Percentiles rank a stretch among this genome's conserved stretches.
Conservation (phyloP, 116 monocot species). For the Trichopus zeylanicus region DNA sequence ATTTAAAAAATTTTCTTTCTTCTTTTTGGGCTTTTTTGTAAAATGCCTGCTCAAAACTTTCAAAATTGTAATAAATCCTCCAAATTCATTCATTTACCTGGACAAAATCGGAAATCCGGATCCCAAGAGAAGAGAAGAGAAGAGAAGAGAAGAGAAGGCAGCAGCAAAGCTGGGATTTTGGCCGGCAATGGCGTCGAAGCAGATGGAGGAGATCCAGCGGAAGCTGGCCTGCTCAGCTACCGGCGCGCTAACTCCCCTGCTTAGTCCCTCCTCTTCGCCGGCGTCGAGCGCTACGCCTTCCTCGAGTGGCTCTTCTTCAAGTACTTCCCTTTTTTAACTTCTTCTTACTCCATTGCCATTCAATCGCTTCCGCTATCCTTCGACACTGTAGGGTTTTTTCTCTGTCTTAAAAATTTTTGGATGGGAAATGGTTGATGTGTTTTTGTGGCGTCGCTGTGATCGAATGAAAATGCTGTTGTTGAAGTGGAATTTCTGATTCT, state of each 20-base stretch:
- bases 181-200: conserved; percentile 80
- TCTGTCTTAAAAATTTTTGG: no score
- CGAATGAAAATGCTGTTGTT: no score
- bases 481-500: no score
- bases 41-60: no score
- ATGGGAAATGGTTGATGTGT: no score
- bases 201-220: conserved; percentile 96
- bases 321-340: conserved; percentile 19
- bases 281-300: conserved; percentile 84
- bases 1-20: no score
- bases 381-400: not conserved
- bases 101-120: not conserved
- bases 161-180: not conserved
- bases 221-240: conserved; percentile 63
- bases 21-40: no score
- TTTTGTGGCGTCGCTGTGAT: no score
- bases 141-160: no score
- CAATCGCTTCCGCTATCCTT: not conserved
- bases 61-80: no score
- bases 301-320: conserved; percentile 99
- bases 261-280: conserved; percentile 90
- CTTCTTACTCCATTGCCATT: not conserved
- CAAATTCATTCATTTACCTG: no score
- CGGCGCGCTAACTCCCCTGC: conserved; percentile 67
- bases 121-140: not conserved